Percentiles rank a stretch among this genome's conserved stretches.
Evolutionary conservation across 768 basidiomycete genomes (phyloP).

Genomic region (Hydnomerulius pinastri): DNA sequence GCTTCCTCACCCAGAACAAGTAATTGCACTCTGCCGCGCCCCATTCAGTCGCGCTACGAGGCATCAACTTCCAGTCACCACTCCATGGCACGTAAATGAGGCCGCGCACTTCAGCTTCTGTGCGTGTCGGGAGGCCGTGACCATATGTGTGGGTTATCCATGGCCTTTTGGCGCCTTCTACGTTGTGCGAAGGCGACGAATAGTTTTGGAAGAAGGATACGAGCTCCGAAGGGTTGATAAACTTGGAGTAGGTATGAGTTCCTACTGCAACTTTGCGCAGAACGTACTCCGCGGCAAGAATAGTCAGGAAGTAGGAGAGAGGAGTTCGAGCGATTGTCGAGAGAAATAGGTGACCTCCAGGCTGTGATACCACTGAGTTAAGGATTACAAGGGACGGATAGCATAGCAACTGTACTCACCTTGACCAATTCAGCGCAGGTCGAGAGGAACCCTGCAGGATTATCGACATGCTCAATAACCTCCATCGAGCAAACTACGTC

Average conservation of each 20-base stretch:
- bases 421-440: conserved; percentile 86
- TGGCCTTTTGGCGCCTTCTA: conserved; percentile 29
- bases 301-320: conserved; percentile 67
- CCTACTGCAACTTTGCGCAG: conserved; percentile 79
- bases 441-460: conserved; percentile 80
- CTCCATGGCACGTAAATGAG: conserved; percentile 74
- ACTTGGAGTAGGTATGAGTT: conserved; percentile 93
- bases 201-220: conserved; percentile 77
- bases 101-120: conserved; percentile 79
- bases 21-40: conserved; percentile 70
- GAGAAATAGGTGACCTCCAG: conserved; percentile 93
- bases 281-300: conserved; percentile 80
- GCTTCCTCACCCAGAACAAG: conserved; percentile 85
- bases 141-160: conserved; percentile 62
- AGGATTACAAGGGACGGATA: no score
- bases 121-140: conserved; percentile 53
- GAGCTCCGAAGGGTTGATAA: conserved; percentile 83
- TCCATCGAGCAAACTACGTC: conserved; percentile 98
- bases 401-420: conserved; percentile 43
- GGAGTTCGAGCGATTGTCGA: conserved; percentile 92
- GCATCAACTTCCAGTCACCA: conserved; percentile 69
- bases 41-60: conserved; percentile 49
- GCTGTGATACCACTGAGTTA: conserved; percentile 47
- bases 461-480: conserved; percentile 96
- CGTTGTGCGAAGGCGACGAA: conserved; percentile 25